Evolutionary conservation across 768 basidiomycete species (phyloP), one percentile per base, ranked within the genome.

Genomic region (Cyclocybe aegerita): DNA sequence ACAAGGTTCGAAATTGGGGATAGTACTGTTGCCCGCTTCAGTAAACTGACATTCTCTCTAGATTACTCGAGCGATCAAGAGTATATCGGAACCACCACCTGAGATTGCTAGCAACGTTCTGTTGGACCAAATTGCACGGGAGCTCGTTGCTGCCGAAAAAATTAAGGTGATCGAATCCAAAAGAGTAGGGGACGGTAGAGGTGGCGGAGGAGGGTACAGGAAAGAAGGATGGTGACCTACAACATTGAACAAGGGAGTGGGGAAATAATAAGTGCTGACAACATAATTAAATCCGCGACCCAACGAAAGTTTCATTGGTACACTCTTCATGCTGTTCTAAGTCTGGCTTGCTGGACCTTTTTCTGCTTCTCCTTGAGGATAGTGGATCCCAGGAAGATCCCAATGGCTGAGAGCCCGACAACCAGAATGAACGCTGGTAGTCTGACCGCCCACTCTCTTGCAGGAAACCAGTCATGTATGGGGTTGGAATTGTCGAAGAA

Each of bases 361-460:
- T 79, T 89, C 58, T 75, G 70, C 29, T 85, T 90, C 67, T 93
- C 91, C 61, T 83, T 84, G 47, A 85, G 65, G 48, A 91, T 73
- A 4, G 93, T 92, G 8, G 69, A 74, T 4, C 87, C 90, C n/a
- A 96, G 69, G 67, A 97, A 93, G 35, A 77, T 61, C 9, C 90
- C 90, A 36, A 98, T 87, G 9, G 77, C 85, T n/a, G 84, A 76
- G 34, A 97, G 70, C 5, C 94, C 95, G 7, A 88, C 62, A 4
- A 94, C 76, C 7, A 98, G 80, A 43, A 95, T 71, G 66, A 92
- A 80, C 2, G 90, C 87, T 35, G 95, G 94, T 40, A 98, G 66
- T 14, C 89, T 82, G 43, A 98, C 75, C 8, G 93, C 95, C 93
- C 94, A 98, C 74, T 97, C 93, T 43, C 95, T 77, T 4, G 90